Evolutionary conservation across 345 rosid genomes (phyloP).

Genomic region (Corymbia maculata): DNA sequence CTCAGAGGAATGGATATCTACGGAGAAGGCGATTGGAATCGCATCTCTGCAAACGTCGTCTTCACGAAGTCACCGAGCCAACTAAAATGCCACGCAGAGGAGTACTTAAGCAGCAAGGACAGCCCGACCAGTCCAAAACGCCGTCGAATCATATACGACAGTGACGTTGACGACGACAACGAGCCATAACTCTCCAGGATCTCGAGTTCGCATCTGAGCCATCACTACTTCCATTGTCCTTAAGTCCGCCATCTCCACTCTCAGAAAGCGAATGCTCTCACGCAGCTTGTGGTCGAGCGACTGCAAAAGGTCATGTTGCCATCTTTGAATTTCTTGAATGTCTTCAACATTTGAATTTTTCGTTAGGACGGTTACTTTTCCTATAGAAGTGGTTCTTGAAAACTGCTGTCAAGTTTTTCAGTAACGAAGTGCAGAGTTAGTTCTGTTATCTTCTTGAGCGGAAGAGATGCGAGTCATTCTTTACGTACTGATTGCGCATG

Average conservation of each 20-base stretch:
- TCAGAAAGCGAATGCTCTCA: not conserved
- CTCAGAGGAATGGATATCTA: not conserved
- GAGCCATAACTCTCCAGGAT: not conserved
- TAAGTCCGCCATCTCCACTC: no score
- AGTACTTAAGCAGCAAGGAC: not conserved
- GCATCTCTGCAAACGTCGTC: not conserved
- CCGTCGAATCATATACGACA: not conserved
- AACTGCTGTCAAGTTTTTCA: not conserved
- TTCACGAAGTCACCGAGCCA: not conserved
- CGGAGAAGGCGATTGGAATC: constrained; percentile 3
- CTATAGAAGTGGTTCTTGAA: not conserved
- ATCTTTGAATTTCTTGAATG: not conserved
- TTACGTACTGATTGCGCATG: not conserved
- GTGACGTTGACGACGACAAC: no score
- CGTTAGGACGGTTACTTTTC: not conserved
- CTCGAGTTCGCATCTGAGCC: not conserved
- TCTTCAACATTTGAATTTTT: not conserved
- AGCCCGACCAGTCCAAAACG: not conserved
- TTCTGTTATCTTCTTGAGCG: not conserved
- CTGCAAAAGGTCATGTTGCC: not conserved
- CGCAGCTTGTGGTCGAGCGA: not conserved
- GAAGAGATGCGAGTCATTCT: not conserved
- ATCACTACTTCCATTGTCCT: no score
- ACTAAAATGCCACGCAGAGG: constrained; percentile 2
- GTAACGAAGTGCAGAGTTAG: not conserved